A percentile compares a stretch with the other conserved stretches of the same genome.
These are phyloP conservation scores for Claviceps sp. DNA, from an alignment of 2,329 filamentous ascomycete species.

Conservation along the genomic window DNA sequence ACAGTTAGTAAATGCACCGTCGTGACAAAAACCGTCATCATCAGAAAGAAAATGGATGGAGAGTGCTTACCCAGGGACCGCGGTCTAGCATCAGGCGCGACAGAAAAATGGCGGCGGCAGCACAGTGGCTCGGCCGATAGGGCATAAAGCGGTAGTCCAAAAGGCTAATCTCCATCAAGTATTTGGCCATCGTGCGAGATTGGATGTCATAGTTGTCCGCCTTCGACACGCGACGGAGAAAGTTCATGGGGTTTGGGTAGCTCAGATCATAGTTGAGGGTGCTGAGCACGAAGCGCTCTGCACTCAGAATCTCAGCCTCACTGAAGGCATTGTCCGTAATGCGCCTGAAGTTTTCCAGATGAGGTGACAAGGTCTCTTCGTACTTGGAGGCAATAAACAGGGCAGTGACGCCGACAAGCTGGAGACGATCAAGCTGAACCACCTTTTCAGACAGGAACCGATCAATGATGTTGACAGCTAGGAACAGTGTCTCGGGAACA, in stretches of 20 bases:
- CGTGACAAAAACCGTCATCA: background rate
- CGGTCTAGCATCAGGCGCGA: conserved; percentile 81
- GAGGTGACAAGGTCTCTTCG: conserved; percentile 92
- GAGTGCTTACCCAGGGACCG: conserved; percentile 66
- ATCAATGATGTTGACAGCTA: conserved; percentile 96
- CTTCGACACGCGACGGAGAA: conserved; percentile 95
- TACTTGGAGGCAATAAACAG: conserved; percentile 99
- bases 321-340: conserved; percentile 95
- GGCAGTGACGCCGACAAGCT: conserved; percentile 91
- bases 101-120: conserved; percentile 89
- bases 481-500: conserved; percentile 88
- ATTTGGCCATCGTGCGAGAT: conserved; percentile 92
- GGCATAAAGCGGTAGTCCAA: conserved; percentile 89
- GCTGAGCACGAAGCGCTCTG: conserved; percentile 87
- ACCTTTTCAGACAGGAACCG: conserved; percentile 93
- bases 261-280: conserved; percentile 93
- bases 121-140: conserved; percentile 78
- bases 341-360: conserved; percentile 92
- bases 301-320: conserved; percentile 87
- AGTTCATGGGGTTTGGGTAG: conserved; percentile 99
- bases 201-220: conserved; percentile 99
- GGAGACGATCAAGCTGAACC: conserved; percentile 87
- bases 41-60: conserved; percentile 9
- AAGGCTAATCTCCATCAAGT: conserved; percentile 92
- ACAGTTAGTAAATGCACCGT: conserved; percentile 14